phyloP scores from a whole-genome alignment of 1,139 yeast species.

The Saccharomyces hybrid region DNA sequence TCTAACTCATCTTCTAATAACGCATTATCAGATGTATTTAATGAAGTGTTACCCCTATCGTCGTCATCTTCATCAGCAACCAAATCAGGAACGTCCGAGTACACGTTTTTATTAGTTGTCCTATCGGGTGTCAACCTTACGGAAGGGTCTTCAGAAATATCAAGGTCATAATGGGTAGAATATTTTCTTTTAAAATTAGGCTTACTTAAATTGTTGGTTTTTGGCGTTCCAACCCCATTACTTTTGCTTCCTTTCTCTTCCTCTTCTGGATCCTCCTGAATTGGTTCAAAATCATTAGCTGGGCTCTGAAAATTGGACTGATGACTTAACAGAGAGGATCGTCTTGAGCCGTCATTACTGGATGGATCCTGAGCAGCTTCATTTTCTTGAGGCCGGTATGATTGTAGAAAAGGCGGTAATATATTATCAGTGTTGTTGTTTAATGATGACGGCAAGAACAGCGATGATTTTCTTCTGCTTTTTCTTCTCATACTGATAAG shows the following conservation, averaged over 20 bases:
- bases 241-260: background rate
- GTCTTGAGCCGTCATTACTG: constrained; percentile 2
- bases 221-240: background rate
- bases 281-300: constrained; percentile 2
- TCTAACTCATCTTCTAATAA: constrained; percentile 24
- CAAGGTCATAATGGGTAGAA: constrained; percentile 1
- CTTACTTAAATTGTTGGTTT: background rate
- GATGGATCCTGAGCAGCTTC: constrained; percentile 3
- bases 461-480: constrained; percentile 17
- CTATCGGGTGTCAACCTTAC: constrained; percentile 18
- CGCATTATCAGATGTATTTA: constrained; percentile 29
- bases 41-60: constrained; percentile 22
- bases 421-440: background rate
- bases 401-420: background rate
- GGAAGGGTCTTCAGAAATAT: constrained; percentile 4
- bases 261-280: background rate
- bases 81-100: constrained; percentile 26
- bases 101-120: constrained; percentile 8
- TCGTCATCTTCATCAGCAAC: constrained; percentile 27
- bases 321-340: constrained; percentile 1
- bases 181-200: background rate
- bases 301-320: background rate
- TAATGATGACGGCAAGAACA: constrained; percentile 5
- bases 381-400: background rate
- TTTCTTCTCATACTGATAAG: constrained; percentile 12